phyloP scores from a whole-genome alignment of 2,329 filamentous ascomycete genomes.

The Talaromyces sp. region DNA sequence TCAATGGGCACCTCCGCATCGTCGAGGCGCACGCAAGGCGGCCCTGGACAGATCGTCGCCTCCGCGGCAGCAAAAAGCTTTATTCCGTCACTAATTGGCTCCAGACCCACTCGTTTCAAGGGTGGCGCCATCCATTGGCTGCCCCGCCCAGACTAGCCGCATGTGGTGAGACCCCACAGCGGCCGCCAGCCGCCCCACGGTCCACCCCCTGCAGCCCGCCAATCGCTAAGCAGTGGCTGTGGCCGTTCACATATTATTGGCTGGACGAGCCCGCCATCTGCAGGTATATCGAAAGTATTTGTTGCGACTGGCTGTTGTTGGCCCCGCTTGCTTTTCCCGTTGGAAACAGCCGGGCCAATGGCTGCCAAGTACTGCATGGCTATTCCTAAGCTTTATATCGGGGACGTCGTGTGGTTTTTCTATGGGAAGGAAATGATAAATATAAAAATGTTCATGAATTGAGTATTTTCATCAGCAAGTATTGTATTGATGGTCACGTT shows the following conservation, averaged over 20 bases:
- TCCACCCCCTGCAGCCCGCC: background rate
- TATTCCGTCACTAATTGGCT: background rate
- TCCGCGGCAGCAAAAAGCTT: background rate
- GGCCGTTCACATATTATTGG: background rate
- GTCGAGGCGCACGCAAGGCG: background rate
- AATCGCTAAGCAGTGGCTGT: background rate
- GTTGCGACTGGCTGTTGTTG: background rate
- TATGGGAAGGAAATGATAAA: background rate
- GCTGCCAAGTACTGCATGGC: background rate
- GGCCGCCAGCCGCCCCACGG: background rate
- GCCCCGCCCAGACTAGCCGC: background rate
- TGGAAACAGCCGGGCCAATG: background rate
- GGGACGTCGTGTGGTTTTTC: background rate
- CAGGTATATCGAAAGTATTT: background rate
- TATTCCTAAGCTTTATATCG: background rate
- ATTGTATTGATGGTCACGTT: background rate
- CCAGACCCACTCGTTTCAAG: background rate
- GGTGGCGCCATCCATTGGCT: background rate
- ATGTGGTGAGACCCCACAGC: background rate
- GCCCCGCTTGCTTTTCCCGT: background rate
- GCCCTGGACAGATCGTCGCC: background rate
- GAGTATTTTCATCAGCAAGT: background rate
- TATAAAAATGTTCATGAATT: background rate
- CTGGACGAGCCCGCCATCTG: background rate
- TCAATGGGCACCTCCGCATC: background rate